Conservation (phyloP, 1,284 basidiomycete species). For the Mycena sp. region DNA sequence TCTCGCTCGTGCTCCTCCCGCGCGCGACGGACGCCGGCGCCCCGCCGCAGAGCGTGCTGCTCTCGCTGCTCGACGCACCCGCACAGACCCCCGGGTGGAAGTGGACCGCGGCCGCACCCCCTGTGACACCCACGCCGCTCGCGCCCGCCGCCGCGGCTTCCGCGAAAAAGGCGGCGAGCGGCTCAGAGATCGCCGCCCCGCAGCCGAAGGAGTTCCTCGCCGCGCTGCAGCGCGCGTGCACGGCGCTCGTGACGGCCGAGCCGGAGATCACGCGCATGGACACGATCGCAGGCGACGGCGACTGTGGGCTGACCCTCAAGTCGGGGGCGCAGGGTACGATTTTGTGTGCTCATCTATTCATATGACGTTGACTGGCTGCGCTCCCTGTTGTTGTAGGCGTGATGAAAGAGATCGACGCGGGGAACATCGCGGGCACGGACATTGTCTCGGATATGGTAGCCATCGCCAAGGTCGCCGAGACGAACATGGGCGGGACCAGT, state of each 20-base stretch:
- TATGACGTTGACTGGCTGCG: too few species aligned
- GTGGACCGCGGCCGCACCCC: slow-evolving; percentile 63
- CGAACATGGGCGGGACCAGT: slow-evolving; percentile 92
- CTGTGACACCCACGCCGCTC: slow-evolving; percentile 37
- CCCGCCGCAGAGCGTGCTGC: slow-evolving; percentile 60
- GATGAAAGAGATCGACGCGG: slow-evolving; percentile 56
- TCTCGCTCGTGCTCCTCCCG: slow-evolving; percentile 88
- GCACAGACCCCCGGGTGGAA: slow-evolving; percentile 87
- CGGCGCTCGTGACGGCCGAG: slow-evolving; percentile 80
- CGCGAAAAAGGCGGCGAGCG: not conserved
- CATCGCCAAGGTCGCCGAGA: slow-evolving; percentile 82
- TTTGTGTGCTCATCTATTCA: too few species aligned
- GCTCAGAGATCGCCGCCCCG: slow-evolving; percentile 46
- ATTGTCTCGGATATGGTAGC: slow-evolving; percentile 70
- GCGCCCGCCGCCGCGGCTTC: slow-evolving; percentile 15
- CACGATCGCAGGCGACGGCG: slow-evolving; percentile 73
- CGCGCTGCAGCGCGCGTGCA: slow-evolving; percentile 72
- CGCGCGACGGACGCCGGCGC: slow-evolving; percentile 45
- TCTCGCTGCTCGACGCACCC: slow-evolving; percentile 82
- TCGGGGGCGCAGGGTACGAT: slow-evolving; percentile 48
- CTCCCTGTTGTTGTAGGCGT: too few species aligned
- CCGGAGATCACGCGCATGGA: slow-evolving; percentile 92
- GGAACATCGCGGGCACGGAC: slow-evolving; percentile 66
- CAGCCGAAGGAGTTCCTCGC: slow-evolving; percentile 62
- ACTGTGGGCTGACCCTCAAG: slow-evolving; percentile 89